A percentile compares a stretch with the other conserved stretches of the same genome.
These are phyloP conservation scores for Penicillium sp. DNA, from an alignment of 2,329 filamentous ascomycete species.

Conservation along the genomic window DNA sequence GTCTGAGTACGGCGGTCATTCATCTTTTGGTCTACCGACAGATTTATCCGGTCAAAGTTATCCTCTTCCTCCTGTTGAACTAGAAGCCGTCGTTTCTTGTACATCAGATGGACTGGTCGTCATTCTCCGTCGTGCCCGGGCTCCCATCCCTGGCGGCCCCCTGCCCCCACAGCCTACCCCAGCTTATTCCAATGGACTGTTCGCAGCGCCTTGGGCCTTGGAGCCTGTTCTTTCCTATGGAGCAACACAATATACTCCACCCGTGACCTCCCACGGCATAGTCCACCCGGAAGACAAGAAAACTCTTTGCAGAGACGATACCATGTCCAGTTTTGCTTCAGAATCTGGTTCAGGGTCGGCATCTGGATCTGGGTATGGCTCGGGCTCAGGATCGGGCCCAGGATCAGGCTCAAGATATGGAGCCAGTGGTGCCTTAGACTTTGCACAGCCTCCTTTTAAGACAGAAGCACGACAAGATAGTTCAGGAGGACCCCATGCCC, in stretches of 20 bases:
- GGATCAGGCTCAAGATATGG: not conserved
- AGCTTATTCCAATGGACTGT: conserved; percentile 66
- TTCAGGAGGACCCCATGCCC: conserved; percentile 57
- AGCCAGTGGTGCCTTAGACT: conserved; percentile 1
- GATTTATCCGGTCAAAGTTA: not conserved
- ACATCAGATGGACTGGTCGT: conserved; percentile 87
- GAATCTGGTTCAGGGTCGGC: not conserved
- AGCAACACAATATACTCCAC: conserved; percentile 6
- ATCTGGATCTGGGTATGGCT: not conserved
- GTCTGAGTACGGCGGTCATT: not conserved
- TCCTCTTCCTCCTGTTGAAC: conserved; percentile 58
- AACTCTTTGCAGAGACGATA: conserved; percentile 35
- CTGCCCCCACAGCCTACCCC: conserved; percentile 46
- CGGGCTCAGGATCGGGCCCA: not conserved
- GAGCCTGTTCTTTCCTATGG: conserved; percentile 59
- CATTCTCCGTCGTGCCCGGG: conserved; percentile 73
- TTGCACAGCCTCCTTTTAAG: not conserved
- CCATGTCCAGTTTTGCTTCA: conserved; percentile 33
- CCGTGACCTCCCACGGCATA: conserved; percentile 6
- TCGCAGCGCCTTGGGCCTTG: conserved; percentile 78
- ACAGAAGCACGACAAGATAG: conserved; percentile 48
- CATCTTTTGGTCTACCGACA: not conserved
- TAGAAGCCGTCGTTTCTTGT: conserved; percentile 90
- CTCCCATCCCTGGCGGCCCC: conserved; percentile 60
- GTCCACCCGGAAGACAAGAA: conserved; percentile 34